Evolutionary conservation across 805 yeast genomes (phyloP).

Genomic region (Ogataea chonburiensis): DNA sequence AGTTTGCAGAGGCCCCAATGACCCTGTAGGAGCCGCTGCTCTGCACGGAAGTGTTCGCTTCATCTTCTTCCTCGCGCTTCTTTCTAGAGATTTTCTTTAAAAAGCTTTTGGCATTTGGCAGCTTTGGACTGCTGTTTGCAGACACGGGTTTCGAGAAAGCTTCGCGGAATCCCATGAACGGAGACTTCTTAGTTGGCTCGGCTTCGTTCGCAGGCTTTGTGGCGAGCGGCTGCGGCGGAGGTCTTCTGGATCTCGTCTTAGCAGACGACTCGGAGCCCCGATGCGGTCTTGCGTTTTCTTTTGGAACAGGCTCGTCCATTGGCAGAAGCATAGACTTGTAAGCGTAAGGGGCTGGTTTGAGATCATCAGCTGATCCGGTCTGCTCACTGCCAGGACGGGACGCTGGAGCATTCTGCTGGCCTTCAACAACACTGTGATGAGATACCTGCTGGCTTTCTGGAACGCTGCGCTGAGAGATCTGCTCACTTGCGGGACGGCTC

Average conservation of each 20-base stretch:
- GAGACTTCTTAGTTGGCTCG: constrained; percentile 17
- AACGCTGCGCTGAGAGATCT: background rate
- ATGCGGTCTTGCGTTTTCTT: constrained; percentile 1
- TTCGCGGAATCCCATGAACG: constrained; percentile 23
- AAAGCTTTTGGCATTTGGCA: constrained; percentile 23
- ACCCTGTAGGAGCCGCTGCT: constrained; percentile 12
- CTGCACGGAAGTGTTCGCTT: constrained; percentile 2
- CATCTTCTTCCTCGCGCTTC: constrained; percentile 13
- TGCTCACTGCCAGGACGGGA: too few relatives aligned
- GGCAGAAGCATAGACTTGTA: constrained; percentile 6
- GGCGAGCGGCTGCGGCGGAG: constrained; percentile 16
- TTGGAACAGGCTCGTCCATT: background rate
- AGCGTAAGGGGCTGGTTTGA: constrained; percentile 5
- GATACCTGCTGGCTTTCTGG: too few relatives aligned
- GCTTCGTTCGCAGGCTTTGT: constrained; percentile 1
- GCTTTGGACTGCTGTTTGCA: constrained; percentile 15
- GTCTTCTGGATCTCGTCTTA: constrained; percentile 18
- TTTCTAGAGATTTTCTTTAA: constrained; percentile 23
- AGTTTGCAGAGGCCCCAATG: constrained; percentile 5
- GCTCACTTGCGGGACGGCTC: background rate
- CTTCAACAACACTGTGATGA: too few relatives aligned
- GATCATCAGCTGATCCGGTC: background rate
- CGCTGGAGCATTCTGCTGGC: too few relatives aligned
- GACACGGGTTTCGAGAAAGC: constrained; percentile 24
- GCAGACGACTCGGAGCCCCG: constrained; percentile 13